A percentile compares a stretch with the other conserved stretches of the same genome.
These are phyloP conservation scores for Auricularia sp. DNA, from an alignment of 768 basidiomycete genomes.

Conservation along the genomic window DNA sequence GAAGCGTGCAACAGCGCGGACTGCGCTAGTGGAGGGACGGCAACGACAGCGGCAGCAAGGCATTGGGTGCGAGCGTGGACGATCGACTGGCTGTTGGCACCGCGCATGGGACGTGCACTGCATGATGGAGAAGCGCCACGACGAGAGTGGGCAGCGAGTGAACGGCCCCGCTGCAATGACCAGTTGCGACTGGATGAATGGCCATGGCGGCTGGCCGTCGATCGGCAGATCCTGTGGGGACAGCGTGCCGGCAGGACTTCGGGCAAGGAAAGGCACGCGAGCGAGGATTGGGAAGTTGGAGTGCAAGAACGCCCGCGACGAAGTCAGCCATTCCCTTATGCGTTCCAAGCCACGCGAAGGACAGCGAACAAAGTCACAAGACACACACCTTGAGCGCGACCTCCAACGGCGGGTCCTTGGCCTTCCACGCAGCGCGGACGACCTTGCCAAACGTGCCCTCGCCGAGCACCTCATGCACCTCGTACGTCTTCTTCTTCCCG, in stretches of 20 bases:
- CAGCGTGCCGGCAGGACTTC: background rate
- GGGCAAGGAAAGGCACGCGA: too few species aligned
- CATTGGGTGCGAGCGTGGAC: too few species aligned
- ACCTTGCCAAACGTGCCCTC: constrained; percentile 88
- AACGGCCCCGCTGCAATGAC: too few species aligned
- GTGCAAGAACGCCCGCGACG: background rate
- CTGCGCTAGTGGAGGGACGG: too few species aligned
- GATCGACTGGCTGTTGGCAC: too few species aligned
- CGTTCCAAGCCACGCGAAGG: too few species aligned
- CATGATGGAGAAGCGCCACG: too few species aligned
- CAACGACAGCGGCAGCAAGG: too few species aligned
- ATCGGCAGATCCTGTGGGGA: too few species aligned
- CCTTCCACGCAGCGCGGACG: constrained; percentile 43
- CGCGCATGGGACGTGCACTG: too few species aligned
- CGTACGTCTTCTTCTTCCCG: constrained; percentile 75
- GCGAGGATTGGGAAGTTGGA: too few species aligned
- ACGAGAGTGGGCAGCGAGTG: background rate
- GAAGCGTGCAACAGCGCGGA: too few species aligned
- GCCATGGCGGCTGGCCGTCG: background rate
- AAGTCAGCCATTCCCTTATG: background rate
- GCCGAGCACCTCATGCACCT: constrained; percentile 62
- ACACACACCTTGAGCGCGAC: background rate
- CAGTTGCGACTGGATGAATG: background rate
- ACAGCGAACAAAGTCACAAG: background rate
- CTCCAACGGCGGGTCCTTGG: constrained; percentile 13